Evolutionary conservation across 371 early-diverging fungal species (phyloP).

Genomic region (Actinomucor elegans): DNA sequence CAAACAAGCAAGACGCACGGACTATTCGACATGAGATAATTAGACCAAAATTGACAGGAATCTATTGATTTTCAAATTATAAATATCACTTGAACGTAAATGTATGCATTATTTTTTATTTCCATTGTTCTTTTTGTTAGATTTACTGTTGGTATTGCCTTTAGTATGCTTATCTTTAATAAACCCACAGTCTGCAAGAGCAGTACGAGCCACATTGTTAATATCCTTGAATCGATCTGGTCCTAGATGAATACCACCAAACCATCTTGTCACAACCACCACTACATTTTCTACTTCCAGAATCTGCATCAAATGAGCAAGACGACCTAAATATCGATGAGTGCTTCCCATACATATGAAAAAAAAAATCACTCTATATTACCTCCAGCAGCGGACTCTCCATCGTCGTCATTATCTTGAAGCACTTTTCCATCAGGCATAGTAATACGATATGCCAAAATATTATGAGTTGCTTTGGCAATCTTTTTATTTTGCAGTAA

Average conservation of each 20-base stretch:
- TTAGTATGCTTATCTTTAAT: slow-evolving; percentile 28
- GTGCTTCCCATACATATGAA: neutral
- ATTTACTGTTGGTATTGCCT: neutral
- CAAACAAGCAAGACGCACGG: too few species aligned
- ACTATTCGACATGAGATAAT: too few species aligned
- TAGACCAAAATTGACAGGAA: too few species aligned
- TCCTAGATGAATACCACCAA: slow-evolving; percentile 83
- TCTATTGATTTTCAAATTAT: too few species aligned
- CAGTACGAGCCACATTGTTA: slow-evolving; percentile 77
- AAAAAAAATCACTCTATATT: too few species aligned
- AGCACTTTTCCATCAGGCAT: slow-evolving; percentile 53
- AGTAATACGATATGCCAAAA: slow-evolving; percentile 83
- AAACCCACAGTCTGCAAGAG: slow-evolving; percentile 67
- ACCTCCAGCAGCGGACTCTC: slow-evolving; percentile 81
- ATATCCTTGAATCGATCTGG: slow-evolving; percentile 91
- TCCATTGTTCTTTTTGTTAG: slow-evolving; percentile 2
- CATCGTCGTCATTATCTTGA: slow-evolving; percentile 83
- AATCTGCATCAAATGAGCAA: slow-evolving; percentile 77
- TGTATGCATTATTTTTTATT: neutral
- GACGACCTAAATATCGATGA: slow-evolving; percentile 44
- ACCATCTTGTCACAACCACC: slow-evolving; percentile 90
- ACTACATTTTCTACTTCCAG: slow-evolving; percentile 72
- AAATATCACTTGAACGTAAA: too few species aligned
- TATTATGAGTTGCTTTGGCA: slow-evolving; percentile 88
- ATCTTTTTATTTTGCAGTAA: slow-evolving; percentile 76